Conservation (phyloP, 441 rosid species). For the Macaranga tanarius region DNA sequence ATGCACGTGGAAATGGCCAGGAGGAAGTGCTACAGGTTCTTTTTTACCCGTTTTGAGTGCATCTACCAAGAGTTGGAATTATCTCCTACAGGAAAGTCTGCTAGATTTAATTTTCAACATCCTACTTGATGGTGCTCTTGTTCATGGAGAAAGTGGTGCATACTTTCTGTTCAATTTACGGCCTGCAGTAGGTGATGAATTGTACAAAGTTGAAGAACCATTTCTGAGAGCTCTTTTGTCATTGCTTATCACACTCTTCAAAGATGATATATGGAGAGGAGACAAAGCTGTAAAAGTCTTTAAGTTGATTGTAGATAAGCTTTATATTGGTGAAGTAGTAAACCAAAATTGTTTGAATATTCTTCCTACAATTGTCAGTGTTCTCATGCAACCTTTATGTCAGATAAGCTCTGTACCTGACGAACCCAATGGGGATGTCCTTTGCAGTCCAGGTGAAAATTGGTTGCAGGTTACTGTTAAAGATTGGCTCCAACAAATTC, state of each 20-base stretch:
- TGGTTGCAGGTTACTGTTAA: constrained; percentile 47
- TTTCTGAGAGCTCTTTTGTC: constrained; percentile 80
- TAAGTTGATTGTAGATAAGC: constrained; percentile 58
- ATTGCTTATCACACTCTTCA: constrained; percentile 59
- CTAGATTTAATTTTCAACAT: constrained; percentile 68
- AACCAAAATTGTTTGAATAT: constrained; percentile 68
- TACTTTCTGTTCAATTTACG: constrained; percentile 41
- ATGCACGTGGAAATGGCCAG: constrained; percentile 96
- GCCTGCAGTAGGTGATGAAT: constrained; percentile 43
- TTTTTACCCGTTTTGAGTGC: constrained; percentile 67
- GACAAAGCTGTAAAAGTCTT: constrained; percentile 66
- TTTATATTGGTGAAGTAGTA: constrained; percentile 69
- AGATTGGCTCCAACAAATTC: constrained; percentile 72
- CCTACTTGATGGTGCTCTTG: constrained; percentile 82
- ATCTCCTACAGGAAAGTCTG: constrained; percentile 35
- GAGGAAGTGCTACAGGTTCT: constrained; percentile 67
- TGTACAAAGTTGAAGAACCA: constrained; percentile 63
- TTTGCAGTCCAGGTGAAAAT: constrained; percentile 32
- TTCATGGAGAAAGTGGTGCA: constrained; percentile 49
- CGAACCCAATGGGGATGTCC: constrained; percentile 32
- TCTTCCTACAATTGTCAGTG: constrained; percentile 58
- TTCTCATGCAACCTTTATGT: constrained; percentile 53
- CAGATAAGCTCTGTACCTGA: constrained; percentile 32
- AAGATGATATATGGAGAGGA: constrained; percentile 62
- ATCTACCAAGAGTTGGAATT: constrained; percentile 47